Conservation (phyloP, 805 yeast genomes). For the Metschnikowia corniflorae region DNA sequence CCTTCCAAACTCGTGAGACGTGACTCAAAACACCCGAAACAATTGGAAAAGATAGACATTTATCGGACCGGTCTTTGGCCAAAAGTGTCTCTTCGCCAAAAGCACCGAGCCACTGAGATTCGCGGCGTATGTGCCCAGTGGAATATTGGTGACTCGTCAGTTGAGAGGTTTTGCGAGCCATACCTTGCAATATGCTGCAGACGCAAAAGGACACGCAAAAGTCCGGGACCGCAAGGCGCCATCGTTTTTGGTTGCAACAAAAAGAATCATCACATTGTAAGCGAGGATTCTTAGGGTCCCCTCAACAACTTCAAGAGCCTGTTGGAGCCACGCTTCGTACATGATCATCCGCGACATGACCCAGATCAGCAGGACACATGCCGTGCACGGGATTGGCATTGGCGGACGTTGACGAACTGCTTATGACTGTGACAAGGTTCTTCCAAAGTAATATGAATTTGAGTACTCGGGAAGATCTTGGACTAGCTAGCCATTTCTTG, state of each 20-base stretch:
- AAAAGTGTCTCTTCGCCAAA: conserved; percentile 43
- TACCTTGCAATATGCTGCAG: conserved; percentile 62
- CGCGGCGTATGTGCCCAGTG: conserved; percentile 48
- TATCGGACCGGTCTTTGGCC: conserved; percentile 38
- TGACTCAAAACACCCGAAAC: conserved; percentile 35
- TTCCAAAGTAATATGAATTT: too few species aligned
- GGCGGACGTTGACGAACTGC: too few species aligned
- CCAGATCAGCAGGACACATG: conserved; percentile 53
- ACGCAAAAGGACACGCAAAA: conserved; percentile 58
- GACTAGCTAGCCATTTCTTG: too few species aligned
- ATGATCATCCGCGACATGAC: conserved; percentile 73
- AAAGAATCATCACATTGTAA: conserved; percentile 36
- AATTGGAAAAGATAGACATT: conserved; percentile 20
- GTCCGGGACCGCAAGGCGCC: conserved; percentile 67
- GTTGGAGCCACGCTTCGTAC: conserved; percentile 82
- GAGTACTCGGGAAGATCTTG: too few species aligned
- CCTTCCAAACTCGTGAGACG: conserved; percentile 51
- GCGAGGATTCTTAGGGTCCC: too few species aligned
- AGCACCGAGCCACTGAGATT: conserved; percentile 48
- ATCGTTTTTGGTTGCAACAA: conserved; percentile 33
- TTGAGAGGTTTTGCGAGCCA: conserved; percentile 52
- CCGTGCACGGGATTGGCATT: conserved; percentile 42
- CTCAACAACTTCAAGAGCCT: too few species aligned
- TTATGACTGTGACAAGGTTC: too few species aligned
- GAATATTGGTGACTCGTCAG: conserved; percentile 41